Conservation (phyloP, 805 yeast genomes). For the Candida ficus region DNA sequence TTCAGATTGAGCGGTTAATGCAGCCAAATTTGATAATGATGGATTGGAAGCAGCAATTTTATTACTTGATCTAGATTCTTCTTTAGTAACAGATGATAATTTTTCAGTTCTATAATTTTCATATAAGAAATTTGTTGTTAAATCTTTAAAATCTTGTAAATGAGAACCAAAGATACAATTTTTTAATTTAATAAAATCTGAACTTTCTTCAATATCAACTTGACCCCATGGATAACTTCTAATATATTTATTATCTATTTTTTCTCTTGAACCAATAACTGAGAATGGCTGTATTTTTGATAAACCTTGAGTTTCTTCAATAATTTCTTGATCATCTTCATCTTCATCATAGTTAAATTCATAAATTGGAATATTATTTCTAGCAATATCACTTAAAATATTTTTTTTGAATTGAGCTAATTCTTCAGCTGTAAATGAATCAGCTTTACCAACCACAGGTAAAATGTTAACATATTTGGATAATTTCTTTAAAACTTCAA, state of each 20-base stretch:
- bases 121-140: slow-evolving; percentile 70
- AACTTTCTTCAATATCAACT: slow-evolving; percentile 43
- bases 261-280: slow-evolving; percentile 58
- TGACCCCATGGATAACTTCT: slow-evolving; percentile 78
- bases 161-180: slow-evolving; percentile 80
- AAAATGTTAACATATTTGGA: slow-evolving; percentile 70
- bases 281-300: slow-evolving; percentile 73
- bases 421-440: slow-evolving; percentile 61
- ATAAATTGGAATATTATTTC: slow-evolving; percentile 66
- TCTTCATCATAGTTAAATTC: slow-evolving; percentile 68
- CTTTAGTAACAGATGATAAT: slow-evolving; percentile 49
- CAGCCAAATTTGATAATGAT: slow-evolving; percentile 60
- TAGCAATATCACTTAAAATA: slow-evolving; percentile 57
- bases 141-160: slow-evolving; percentile 72
- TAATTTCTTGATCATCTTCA: slow-evolving; percentile 64
- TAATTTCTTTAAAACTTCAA: slow-evolving; percentile 62
- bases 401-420: slow-evolving; percentile 53
- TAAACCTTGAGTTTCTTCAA: slow-evolving; percentile 61
- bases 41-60: slow-evolving; percentile 33
- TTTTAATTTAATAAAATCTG: slow-evolving; percentile 54
- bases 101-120: slow-evolving; percentile 79
- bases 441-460: slow-evolving; percentile 69
- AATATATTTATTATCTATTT: slow-evolving; percentile 46
- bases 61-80: slow-evolving; percentile 4
- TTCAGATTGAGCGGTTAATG: slow-evolving; percentile 26